These are phyloP conservation scores for Lactarius akahatsu DNA, from an alignment of 768 basidiomycete genomes.

Conservation along the genomic window DNA sequence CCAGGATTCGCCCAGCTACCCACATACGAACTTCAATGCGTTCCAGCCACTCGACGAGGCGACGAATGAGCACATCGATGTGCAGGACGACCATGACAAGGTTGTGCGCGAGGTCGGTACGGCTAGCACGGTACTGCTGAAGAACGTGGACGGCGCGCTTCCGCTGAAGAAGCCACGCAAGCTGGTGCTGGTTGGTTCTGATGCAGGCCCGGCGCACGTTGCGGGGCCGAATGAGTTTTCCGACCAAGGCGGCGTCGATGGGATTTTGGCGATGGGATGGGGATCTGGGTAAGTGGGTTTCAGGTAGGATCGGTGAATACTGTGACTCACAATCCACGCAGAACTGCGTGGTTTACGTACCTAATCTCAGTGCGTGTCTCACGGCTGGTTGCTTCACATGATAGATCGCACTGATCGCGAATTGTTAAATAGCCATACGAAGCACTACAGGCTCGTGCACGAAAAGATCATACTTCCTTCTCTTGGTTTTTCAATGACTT, in stretches of 20 bases:
- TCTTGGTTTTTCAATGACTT: slow-evolving; percentile 73
- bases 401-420: neutral
- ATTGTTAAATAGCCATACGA: slow-evolving; percentile 57
- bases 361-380: slow-evolving; percentile 59
- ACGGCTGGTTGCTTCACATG: neutral
- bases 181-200: slow-evolving; percentile 59
- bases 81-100: slow-evolving; percentile 64
- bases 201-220: slow-evolving; percentile 43
- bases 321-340: slow-evolving; percentile 27
- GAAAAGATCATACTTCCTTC: slow-evolving; percentile 61
- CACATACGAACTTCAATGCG: slow-evolving; percentile 69
- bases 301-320: slow-evolving; percentile 9
- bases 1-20: slow-evolving; percentile 64
- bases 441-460: slow-evolving; percentile 73
- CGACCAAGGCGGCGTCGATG: slow-evolving; percentile 46
- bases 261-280: slow-evolving; percentile 90
- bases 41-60: slow-evolving; percentile 51
- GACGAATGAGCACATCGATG: slow-evolving; percentile 63
- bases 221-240: slow-evolving; percentile 50
- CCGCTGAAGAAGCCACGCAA: slow-evolving; percentile 60
- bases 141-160: slow-evolving; percentile 59
- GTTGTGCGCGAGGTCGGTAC: slow-evolving; percentile 73
- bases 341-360: slow-evolving; percentile 75
- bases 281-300: slow-evolving; percentile 60
- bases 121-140: slow-evolving; percentile 71